Evolutionary conservation across 306 rosid genomes (phyloP).

Genomic region (Rosa chinensis): DNA sequence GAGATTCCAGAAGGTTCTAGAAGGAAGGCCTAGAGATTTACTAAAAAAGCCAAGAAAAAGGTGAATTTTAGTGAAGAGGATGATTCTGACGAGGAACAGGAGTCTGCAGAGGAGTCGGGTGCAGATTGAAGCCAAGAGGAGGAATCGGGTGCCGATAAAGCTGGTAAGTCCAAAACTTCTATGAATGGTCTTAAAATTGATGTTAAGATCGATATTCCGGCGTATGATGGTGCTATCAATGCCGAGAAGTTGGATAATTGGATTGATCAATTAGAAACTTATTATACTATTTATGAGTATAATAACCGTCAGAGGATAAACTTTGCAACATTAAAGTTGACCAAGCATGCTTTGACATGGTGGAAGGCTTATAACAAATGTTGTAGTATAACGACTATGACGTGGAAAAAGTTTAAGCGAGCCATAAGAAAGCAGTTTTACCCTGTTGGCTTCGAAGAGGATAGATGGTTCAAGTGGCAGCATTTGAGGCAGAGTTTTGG

Average conservation of each 20-base stretch:
- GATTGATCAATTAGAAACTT: not conserved
- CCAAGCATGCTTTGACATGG: conserved; percentile 4
- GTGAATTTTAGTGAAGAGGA: no score
- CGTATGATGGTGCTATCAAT: not conserved
- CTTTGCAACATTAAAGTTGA: not conserved
- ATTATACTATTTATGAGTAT: conserved; percentile 1
- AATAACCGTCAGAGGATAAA: not conserved
- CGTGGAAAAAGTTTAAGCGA: not conserved
- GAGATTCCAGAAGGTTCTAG: no score
- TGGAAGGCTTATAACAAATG: not conserved
- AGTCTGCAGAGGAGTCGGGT: no score
- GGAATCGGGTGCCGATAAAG: no score
- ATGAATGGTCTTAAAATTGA: not conserved
- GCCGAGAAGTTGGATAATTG: conserved; percentile 1
- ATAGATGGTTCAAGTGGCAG: no score
- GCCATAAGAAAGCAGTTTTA: no score
- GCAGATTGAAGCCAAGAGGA: no score
- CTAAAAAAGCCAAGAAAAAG: no score
- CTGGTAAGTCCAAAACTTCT: not conserved
- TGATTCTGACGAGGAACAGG: no score
- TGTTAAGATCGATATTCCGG: not conserved
- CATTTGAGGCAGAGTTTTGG: no score
- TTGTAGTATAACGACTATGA: not conserved
- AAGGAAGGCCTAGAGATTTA: no score
- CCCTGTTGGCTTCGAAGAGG: no score